Evolutionary conservation across 2,329 filamentous ascomycete species (phyloP).

Genomic region (Fusarium annulatum): DNA sequence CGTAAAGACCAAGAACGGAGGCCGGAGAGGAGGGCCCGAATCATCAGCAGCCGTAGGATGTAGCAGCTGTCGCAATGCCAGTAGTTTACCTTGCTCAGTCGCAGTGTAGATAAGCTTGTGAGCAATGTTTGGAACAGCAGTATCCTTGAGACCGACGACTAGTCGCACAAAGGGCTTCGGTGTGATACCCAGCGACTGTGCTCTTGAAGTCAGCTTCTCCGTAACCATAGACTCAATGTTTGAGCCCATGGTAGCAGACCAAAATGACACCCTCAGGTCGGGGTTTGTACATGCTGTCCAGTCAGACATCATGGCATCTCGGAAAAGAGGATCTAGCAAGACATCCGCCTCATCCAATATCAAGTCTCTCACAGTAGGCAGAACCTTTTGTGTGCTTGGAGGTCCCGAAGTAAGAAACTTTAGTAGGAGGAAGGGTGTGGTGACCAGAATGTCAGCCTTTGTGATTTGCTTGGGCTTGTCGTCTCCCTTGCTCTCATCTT

Average conservation of each 20-base stretch:
- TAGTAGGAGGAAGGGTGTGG: slow-evolving; percentile 71
- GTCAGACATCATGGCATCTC: slow-evolving; percentile 85
- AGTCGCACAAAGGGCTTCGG: slow-evolving; percentile 76
- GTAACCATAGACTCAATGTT: slow-evolving; percentile 84
- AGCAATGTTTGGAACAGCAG: slow-evolving; percentile 89
- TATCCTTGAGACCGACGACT: slow-evolving; percentile 96
- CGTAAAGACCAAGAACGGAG: slow-evolving; percentile 94
- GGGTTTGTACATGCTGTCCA: slow-evolving; percentile 82
- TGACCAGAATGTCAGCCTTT: slow-evolving; percentile 55
- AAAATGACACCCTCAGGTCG: slow-evolving; percentile 80
- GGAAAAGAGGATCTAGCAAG: slow-evolving; percentile 89
- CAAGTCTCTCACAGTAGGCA: slow-evolving; percentile 78
- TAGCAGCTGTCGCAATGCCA: slow-evolving; percentile 88
- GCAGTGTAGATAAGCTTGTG: slow-evolving; percentile 92
- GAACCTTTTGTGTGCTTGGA: slow-evolving; percentile 57
- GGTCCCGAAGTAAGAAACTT: slow-evolving; percentile 71
- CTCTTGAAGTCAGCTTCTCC: slow-evolving; percentile 71
- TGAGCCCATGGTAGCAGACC: slow-evolving; percentile 97
- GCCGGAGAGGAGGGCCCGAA: slow-evolving; percentile 73
- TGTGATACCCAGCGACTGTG: slow-evolving; percentile 50
- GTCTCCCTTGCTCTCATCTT: slow-evolving; percentile 35
- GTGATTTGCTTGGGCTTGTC: slow-evolving; percentile 46
- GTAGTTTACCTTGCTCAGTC: slow-evolving; percentile 91
- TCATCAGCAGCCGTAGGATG: slow-evolving; percentile 73
- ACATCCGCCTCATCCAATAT: slow-evolving; percentile 96